These are phyloP conservation scores for Phyllachora maydis DNA, from an alignment of 2,329 filamentous ascomycete species.

Conservation along the genomic window DNA sequence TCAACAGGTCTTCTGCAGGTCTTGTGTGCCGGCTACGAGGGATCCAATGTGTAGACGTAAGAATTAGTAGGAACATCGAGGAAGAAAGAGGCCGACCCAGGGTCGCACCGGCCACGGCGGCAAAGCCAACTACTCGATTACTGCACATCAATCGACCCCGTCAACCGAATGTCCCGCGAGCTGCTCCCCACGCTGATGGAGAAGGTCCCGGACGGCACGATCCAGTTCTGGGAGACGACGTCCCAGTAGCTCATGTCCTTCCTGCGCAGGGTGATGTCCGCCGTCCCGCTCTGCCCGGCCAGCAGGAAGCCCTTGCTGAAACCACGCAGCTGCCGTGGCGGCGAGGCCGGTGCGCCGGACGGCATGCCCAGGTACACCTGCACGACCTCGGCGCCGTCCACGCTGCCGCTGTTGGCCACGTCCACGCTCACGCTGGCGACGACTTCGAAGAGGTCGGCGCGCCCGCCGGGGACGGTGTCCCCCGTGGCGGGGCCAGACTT, in stretches of 20 bases:
- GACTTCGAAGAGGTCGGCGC: constrained; percentile 21
- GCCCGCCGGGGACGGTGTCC: constrained; percentile 18
- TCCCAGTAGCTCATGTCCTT: constrained; percentile 49
- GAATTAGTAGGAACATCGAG: no score
- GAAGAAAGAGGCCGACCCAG: no score
- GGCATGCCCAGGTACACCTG: constrained; percentile 35
- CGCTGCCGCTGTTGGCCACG: constrained; percentile 42
- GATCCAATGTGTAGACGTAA: no score
- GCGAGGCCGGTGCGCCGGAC: constrained; percentile 14
- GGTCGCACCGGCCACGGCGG: no score
- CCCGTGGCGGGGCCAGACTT: constrained; percentile 18
- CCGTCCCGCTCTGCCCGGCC: constrained; percentile 21
- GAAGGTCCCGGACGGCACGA: constrained; percentile 22
- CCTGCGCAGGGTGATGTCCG: constrained; percentile 30
- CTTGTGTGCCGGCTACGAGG: no score
- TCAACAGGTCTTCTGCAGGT: no score
- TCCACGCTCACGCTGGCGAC: constrained; percentile 31
- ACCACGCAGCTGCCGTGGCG: constrained; percentile 32
- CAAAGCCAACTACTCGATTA: background rate
- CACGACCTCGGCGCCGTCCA: constrained; percentile 41
- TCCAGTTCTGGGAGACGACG: constrained; percentile 35
- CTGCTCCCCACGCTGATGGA: constrained; percentile 21
- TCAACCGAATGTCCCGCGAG: constrained; percentile 21
- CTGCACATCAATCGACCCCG: constrained; percentile 10
- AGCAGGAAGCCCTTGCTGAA: constrained; percentile 36